Base-by-base conservation (phyloP, 345 rosid genomes). In the Lepidium africanum region DNA sequence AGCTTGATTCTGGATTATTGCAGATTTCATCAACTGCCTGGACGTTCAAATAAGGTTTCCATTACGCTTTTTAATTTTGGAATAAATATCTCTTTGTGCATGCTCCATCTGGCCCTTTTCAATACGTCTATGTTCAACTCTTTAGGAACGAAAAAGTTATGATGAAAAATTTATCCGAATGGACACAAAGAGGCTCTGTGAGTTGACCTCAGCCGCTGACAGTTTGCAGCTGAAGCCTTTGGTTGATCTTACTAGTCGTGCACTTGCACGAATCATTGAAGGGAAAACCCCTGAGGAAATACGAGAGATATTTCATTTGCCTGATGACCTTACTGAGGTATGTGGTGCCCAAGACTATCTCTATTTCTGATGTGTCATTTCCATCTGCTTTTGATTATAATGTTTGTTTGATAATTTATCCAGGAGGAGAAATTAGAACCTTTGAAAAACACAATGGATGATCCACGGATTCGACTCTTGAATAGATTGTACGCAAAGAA, bases 381-480 rank as follows among this genome's bases (percentile, higher is more conserved):
- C 37, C 76, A 52, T 73, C 59, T 50, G 52, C 54, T 70, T 60
- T 6, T 19, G 25, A 49, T 75, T 52, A 59, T 50, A 4, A 46
- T 3, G 14, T 37, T 50, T 47, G 2, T 58, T 16, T 70, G 12
- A 64, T 37, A 33, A 14, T 80, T 72, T 58, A 45, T 76, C 37
- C 76, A 89, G 95, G 98, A 92, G 75, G 98, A 90, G 80, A 90
- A 87, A 71, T 81, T 92, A 85, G 93, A 90, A 84, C 98, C 96
- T 57, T 66, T 89, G 64, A 85, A 78, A 74, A 92, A 90, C 79
- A 79, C 83, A 64, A 80, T 88, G 51, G 87, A 87, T 79, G 96
- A 92, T 79, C 92, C 93, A 17, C 86, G 96, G 64, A 90, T 92
- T 76, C 86, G 96, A 54, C 82, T 89, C 65, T 72, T 89, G 68